Base-by-base conservation (phyloP, 306 rosid genomes). In the Acacia acuminata region DNA sequence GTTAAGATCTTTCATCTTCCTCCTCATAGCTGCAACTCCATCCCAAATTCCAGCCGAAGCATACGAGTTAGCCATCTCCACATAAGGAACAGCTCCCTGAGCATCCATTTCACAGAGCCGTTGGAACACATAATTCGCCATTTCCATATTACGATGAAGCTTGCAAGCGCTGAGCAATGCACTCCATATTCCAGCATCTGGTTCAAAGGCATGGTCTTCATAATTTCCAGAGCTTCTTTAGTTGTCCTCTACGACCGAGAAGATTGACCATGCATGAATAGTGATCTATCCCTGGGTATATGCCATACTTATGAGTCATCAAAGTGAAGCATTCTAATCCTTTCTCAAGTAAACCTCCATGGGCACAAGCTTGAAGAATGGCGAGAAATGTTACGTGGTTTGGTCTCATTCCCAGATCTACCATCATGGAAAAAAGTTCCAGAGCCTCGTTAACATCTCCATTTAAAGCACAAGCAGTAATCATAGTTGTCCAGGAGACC, bases 301-400 rank as follows among this genome's bases (percentile, higher is more conserved):
- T 82, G 43, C 80, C 45, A 66, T 83, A 90, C 60, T 79, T 84
- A 56, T 76, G 55, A 5, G 82, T 68, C 97, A 87, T 93, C 94
- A 75, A 53, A 73, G 72, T 61, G 78, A 91, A 90, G 71, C 60
- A 78, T 78, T 91, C 84, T 84, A 82, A 68, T 65, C 94, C 97
- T 85, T 90, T 86, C 78, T 87, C 89, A 27, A 93, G 90, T 63
- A 87, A 82, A 77, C 95, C 97, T 82, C 90, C 92, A 55, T 91
- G 95, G 63, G 82, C 82, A 78, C 95, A 88, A 85, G 92, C 97
- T 86, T 91, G 95, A 87, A 89, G 97, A 84, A 88, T 86, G 36
- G 94, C 92, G 40, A 89, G 91, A 85, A 92, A 91, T 60, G 94
- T 89, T 77, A 89, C 25, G 79, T 84, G 88, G 77, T 92, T 92